These are phyloP conservation scores for Trametes cingulata DNA, from an alignment of 768 basidiomycete genomes.

Conservation along the genomic window DNA sequence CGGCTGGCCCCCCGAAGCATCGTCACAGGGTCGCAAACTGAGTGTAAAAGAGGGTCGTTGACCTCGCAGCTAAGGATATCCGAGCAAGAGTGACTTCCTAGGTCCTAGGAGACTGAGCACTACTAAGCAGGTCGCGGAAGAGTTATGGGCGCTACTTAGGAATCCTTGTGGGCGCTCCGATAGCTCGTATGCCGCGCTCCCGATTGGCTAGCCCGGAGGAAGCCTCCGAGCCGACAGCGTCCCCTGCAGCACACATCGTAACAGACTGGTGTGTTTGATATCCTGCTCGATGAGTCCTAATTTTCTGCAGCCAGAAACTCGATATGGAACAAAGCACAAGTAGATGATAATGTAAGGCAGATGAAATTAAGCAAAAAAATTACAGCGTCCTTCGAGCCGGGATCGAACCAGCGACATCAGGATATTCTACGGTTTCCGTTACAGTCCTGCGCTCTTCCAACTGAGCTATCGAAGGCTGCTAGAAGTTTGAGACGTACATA, in stretches of 20 bases:
- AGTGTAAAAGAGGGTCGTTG: too few relatives aligned
- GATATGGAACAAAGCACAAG: too few relatives aligned
- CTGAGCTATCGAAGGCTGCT: slow-evolving; percentile 1
- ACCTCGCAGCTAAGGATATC: too few relatives aligned
- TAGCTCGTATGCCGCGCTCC: background rate
- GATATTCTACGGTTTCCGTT: background rate
- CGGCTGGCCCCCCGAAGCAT: slow-evolving; percentile 16
- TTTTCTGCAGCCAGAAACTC: too few relatives aligned
- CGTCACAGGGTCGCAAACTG: background rate
- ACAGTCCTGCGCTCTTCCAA: slow-evolving; percentile 4
- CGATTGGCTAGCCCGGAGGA: background rate
- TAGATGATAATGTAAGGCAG: background rate
- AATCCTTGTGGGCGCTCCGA: background rate
- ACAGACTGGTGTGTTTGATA: too few relatives aligned
- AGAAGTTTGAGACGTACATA: too few relatives aligned
- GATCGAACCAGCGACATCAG: slow-evolving; percentile 3
- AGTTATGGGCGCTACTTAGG: background rate
- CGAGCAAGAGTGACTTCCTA: background rate
- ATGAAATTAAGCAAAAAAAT: background rate
- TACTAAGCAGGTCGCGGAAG: background rate
- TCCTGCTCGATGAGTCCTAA: too few relatives aligned
- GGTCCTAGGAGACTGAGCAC: too few relatives aligned
- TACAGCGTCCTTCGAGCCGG: background rate
- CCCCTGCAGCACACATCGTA: too few relatives aligned
- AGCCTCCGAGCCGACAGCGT: too few relatives aligned